A percentile compares a stretch with the other conserved stretches of the same genome.
These are phyloP conservation scores for Termitomyces sp. DNA, from an alignment of 768 basidiomycete genomes.

Conservation along the genomic window DNA sequence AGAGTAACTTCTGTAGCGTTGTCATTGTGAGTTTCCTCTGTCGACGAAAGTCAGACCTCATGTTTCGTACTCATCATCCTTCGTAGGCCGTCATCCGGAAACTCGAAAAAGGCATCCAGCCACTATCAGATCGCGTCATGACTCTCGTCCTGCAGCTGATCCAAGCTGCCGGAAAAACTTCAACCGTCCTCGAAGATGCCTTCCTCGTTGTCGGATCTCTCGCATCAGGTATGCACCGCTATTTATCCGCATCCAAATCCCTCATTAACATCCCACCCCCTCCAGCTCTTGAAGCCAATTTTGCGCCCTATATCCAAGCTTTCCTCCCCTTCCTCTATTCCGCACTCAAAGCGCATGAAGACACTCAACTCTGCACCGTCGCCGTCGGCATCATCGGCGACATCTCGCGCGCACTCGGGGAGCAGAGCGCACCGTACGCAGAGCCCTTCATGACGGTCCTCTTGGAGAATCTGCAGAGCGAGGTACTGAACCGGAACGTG, in stretches of 20 bases:
- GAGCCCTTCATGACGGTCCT: constrained; percentile 89
- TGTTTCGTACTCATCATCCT: constrained; percentile 2
- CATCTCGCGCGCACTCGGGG: constrained; percentile 90
- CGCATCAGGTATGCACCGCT: constrained; percentile 52
- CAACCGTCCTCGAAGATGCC: constrained; percentile 93
- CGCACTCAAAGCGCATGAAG: constrained; percentile 90
- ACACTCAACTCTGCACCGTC: constrained; percentile 93
- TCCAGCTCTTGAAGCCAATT: constrained; percentile 70
- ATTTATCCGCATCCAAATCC: background rate
- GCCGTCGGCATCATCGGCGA: constrained; percentile 96
- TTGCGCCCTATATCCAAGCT: constrained; percentile 79
- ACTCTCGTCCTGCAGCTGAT: constrained; percentile 84
- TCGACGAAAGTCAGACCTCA: background rate
- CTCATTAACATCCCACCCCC: constrained; percentile 7
- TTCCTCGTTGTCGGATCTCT: constrained; percentile 92
- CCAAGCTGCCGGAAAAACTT: constrained; percentile 84
- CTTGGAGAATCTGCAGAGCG: constrained; percentile 86
- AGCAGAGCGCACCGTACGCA: constrained; percentile 79
- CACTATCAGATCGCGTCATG: constrained; percentile 94
- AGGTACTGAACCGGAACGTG: constrained; percentile 87
- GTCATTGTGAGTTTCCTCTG: constrained; percentile 59
- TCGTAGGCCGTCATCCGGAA: constrained; percentile 79
- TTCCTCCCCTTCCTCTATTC: constrained; percentile 86
- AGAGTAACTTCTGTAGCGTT: constrained; percentile 91
- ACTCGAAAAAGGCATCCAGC: constrained; percentile 77